These are phyloP conservation scores for Polygonum aviculare DNA, from an alignment of 148 eudicot species.

Conservation along the genomic window DNA sequence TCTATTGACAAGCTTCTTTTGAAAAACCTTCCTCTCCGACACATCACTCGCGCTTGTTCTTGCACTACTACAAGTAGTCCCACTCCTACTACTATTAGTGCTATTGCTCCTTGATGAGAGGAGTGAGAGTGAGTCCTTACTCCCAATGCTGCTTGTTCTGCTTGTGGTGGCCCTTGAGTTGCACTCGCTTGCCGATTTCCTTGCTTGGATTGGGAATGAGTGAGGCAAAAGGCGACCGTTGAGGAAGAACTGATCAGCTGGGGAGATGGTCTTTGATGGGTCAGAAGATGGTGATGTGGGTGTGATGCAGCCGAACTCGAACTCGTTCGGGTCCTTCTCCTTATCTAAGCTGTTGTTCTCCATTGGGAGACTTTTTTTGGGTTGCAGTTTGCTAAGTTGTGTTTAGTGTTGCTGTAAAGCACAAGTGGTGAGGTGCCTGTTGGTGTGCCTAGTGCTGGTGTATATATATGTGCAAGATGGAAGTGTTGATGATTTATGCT, in stretches of 20 bases:
- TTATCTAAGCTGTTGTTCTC: neutral
- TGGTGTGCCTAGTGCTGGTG: neutral
- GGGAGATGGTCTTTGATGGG: constrained; percentile 26
- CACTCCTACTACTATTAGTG: constrained; percentile 21
- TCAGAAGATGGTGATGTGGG: constrained; percentile 22
- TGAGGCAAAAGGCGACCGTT: constrained; percentile 70
- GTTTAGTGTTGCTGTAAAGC: neutral
- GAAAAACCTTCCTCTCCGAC: constrained; percentile 25
- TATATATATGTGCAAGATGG: constrained; percentile 14
- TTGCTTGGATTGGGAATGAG: constrained; percentile 24
- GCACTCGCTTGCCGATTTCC: constrained; percentile 25
- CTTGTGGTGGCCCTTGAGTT: constrained; percentile 23
- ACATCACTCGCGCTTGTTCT: constrained; percentile 39
- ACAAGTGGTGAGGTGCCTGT: neutral
- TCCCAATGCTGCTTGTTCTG: constrained; percentile 30
- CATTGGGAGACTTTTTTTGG: neutral
- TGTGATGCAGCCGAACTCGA: constrained; percentile 41
- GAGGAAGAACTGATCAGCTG: constrained; percentile 70
- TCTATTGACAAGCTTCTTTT: neutral
- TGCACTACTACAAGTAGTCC: constrained; percentile 27
- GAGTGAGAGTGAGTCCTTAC: constrained; percentile 25
- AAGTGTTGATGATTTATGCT: constrained; percentile 22
- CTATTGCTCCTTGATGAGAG: constrained; percentile 41
- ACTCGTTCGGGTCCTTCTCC: constrained; percentile 21
- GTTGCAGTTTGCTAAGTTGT: neutral